Evolutionary conservation across 805 yeast species (phyloP), one percentile per base, ranked within the genome.

Genomic region (Candida maesae): DNA sequence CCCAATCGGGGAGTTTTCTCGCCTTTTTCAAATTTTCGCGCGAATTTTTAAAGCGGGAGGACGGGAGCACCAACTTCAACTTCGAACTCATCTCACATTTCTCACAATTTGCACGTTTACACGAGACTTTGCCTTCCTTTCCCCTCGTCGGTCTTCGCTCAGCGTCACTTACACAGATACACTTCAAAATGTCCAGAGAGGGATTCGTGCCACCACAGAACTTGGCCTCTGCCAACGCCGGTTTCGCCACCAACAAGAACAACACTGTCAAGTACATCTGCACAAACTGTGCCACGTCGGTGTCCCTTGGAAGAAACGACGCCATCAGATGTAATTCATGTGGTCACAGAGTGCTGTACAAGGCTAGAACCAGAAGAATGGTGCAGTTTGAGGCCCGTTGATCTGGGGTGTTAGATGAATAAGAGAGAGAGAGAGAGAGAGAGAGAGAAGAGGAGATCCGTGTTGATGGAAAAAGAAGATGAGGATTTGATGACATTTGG

Each of bases 291-390:
- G 95, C 97, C 8, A 78, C 90, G 41, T 81, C 83, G 40, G 84
- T 90, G 54, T 79, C 95, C 3, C 76, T 93, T 52, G 81, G 88
- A 39, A 88, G 91, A 68, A 87, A 85, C 53, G 99, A 93, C 64
- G 95, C 98, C 23, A 95, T 93, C 50, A 85, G 98, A 71, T 93
- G 99, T 70, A 90, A 89, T 68, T 95, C 90, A 55, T 93, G 99
- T 68, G 99, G 99, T 49, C 98, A 93, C 70, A 84, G 99, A 70
- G 97, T 93, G 46, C 72, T 93, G 49, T 87, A 91, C 72, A 93
- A 93, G 72, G 95, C 96, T 47, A 84, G 99, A 72, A 91, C 98
- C 36, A 86, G 90, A 74, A 80, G 98, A 72, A 87, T 91, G 95
- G 95, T 84, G 39, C 90, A 84, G 66, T 84, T 83, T 60, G 90